Base-by-base conservation (phyloP, 441 rosid species). In the Geranium incanum region DNA sequence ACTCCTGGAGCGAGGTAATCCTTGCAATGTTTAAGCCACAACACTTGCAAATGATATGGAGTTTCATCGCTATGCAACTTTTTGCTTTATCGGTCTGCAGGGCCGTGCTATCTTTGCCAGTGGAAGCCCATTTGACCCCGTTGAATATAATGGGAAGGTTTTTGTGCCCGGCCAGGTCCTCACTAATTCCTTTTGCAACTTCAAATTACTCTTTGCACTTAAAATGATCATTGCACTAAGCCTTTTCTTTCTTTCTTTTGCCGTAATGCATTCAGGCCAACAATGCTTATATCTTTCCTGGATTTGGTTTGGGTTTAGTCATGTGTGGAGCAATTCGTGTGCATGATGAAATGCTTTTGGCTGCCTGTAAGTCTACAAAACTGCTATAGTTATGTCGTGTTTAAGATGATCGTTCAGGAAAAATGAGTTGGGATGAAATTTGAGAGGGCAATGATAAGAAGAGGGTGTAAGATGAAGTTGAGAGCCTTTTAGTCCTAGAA, bases 261-360 rank as follows among this genome's bases (percentile, higher is more conserved):
- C 68, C 7, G 3, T 69, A 16, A 15, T 57, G 12, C 68, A 28
- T 76, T 79, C 89, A 93, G 95, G 95, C 95, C 76, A 93, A 93
- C 82, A 93, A 93, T 81, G 96, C 97, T 67, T 93, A 93, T 84
- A 86, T 93, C 68, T 93, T 93, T 86, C 98, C 98, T 0, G 98
- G 97, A 71, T 79, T 93, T n/a, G 98, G 98, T 69, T 85, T 93
- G 80, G 98, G 98, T 76, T 71, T 93, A 84, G 86, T 93, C 71
- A 88, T 93, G 70, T 87, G 93, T 0, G 97, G 98, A 16, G 90
- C 98, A 7, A 93, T 93, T 69, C 97, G 96, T 39, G 93, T 93
- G 71, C 93, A 88, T 37, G 91, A 89, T 76, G 92, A 87, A 81
- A 85, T 93, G 98, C 97, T 93, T 76, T 83, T 93, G 79, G 98